phyloP scores from a whole-genome alignment of 306 rosid genomes.

The Vicia sativa region DNA sequence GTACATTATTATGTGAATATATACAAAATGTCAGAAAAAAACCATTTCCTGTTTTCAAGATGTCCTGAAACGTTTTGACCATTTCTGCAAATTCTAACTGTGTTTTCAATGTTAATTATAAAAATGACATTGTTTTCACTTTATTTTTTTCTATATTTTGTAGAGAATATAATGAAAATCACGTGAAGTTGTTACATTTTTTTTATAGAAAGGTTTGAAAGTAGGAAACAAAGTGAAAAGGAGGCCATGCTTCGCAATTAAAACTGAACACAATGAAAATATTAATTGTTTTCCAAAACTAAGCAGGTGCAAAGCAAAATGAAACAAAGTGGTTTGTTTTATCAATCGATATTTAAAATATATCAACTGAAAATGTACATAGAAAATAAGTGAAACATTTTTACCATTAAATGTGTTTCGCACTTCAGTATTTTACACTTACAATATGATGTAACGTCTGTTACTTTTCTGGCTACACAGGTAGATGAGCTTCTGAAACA shows the following conservation, averaged over 20 bases:
- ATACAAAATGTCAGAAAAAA: neutral
- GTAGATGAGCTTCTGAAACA: constrained; percentile 97
- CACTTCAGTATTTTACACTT: constrained; percentile 5
- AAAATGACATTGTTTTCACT: neutral
- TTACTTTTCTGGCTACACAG: constrained; percentile 47
- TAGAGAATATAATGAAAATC: too few species aligned
- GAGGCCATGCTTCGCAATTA: too few species aligned
- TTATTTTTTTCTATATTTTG: too few species aligned
- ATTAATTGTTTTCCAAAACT: neutral
- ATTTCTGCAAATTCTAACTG: neutral
- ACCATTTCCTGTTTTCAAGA: constrained; percentile 5
- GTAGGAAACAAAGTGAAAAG: too few species aligned
- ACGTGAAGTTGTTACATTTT: too few species aligned
- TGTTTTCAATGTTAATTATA: neutral
- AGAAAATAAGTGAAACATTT: neutral
- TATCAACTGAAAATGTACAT: neutral
- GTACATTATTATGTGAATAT: neutral
- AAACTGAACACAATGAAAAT: too few species aligned
- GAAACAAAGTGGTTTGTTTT: neutral
- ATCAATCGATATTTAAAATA: neutral
- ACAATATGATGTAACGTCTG: constrained; percentile 7
- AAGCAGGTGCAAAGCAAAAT: neutral
- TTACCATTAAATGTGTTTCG: neutral
- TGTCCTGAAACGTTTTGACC: neutral
- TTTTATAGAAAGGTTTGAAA: too few species aligned